These are phyloP conservation scores for Apiotrichum mycotoxinovorans DNA, from an alignment of 1,284 basidiomycete species.

Conservation along the genomic window DNA sequence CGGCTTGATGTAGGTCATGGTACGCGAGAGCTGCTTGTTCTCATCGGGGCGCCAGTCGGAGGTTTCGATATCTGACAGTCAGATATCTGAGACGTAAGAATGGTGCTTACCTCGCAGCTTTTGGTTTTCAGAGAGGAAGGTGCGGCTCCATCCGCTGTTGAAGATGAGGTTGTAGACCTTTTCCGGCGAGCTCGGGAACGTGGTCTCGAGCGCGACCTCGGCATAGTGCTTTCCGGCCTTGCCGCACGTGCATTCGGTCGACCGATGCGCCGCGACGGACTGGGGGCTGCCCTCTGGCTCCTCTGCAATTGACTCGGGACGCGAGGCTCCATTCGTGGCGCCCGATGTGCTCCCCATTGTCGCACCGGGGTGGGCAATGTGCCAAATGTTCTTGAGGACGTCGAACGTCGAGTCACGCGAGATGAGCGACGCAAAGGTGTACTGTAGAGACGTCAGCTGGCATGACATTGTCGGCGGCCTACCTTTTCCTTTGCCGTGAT, in stretches of 20 bases:
- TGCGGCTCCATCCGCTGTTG: conserved; percentile 90
- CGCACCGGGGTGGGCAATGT: conserved; percentile 76
- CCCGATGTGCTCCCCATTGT: conserved; percentile 25
- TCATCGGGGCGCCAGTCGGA: conserved; percentile 78
- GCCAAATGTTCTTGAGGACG: conserved; percentile 95
- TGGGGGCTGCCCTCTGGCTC: conserved; percentile 12
- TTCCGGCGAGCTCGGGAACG: conserved; percentile 85
- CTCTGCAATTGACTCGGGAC: conserved; percentile 28
- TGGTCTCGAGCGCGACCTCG: conserved; percentile 70
- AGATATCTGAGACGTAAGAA: background rate
- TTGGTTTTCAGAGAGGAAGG: conserved; percentile 83
- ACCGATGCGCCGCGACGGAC: conserved; percentile 14
- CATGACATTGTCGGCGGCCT: background rate
- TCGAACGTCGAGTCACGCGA: conserved; percentile 94
- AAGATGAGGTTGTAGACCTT: conserved; percentile 96
- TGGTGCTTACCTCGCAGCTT: conserved; percentile 73
- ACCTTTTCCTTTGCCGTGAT: conserved; percentile 65
- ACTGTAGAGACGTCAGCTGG: conserved; percentile 56
- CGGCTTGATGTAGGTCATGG: conserved; percentile 95
- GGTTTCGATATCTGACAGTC: conserved; percentile 72
- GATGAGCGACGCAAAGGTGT: conserved; percentile 94
- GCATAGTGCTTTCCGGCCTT: conserved; percentile 67
- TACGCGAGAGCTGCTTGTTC: conserved; percentile 71
- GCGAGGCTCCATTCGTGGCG: conserved; percentile 18
- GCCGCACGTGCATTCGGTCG: conserved; percentile 72